Conservation (phyloP, 345 rosid genomes). For the Murraya koenigii region DNA sequence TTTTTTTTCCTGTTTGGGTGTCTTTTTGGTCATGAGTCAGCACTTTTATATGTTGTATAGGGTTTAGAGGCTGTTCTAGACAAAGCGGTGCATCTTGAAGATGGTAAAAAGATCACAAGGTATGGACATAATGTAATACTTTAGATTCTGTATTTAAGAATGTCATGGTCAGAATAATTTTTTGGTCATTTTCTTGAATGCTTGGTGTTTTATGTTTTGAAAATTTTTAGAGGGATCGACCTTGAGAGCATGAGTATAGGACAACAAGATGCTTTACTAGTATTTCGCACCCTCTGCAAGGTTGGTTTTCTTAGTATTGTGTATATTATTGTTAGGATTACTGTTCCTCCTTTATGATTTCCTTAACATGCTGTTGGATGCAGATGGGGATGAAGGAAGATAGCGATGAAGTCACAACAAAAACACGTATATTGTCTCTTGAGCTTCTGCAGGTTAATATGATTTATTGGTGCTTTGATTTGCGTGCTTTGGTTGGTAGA, state of each 20-base stretch:
- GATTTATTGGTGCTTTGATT: slow-evolving; percentile 2
- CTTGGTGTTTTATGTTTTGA: slow-evolving; percentile 11
- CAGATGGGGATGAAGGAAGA: slow-evolving; percentile 99
- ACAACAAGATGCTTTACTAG: slow-evolving; percentile 89
- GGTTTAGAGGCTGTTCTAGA: slow-evolving; percentile 98
- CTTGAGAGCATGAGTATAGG: slow-evolving; percentile 95
- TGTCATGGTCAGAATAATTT: slow-evolving; percentile 12
- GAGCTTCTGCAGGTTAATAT: slow-evolving; percentile 92
- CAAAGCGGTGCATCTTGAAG: slow-evolving; percentile 94
- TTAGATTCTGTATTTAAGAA: neutral
- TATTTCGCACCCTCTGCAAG: slow-evolving; percentile 98
- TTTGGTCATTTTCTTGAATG: slow-evolving; percentile 5
- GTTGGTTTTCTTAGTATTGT: slow-evolving; percentile 39
- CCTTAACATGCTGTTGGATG: slow-evolving; percentile 17
- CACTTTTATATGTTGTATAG: slow-evolving; percentile 32
- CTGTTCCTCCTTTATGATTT: slow-evolving; percentile 19
- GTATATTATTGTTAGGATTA: slow-evolving; percentile 21
- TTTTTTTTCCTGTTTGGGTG: neutral
- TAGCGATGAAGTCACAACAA: slow-evolving; percentile 85
- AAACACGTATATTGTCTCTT: slow-evolving; percentile 88
- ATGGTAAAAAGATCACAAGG: slow-evolving; percentile 90
- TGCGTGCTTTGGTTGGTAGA: slow-evolving; percentile 4
- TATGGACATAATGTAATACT: slow-evolving; percentile 27
- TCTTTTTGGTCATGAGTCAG: slow-evolving; percentile 11
- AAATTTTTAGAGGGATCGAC: slow-evolving; percentile 68